phyloP scores from a whole-genome alignment of 768 basidiomycete genomes.

The Rhodotorula toruloides region DNA sequence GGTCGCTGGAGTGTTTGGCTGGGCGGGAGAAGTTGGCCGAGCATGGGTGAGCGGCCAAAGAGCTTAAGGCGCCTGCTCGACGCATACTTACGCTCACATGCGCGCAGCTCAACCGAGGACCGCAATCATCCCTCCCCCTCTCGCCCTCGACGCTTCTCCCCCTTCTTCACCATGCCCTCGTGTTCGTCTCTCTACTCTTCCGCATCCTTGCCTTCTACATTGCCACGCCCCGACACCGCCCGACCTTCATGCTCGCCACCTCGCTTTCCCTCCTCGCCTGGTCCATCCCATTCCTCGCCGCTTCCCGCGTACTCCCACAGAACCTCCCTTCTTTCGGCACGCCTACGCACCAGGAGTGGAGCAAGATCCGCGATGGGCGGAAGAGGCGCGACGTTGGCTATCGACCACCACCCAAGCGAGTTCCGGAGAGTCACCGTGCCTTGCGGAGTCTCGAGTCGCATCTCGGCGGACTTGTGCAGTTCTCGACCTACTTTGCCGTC shows the following conservation, averaged over 20 bases:
- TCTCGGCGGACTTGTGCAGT: conserved; percentile 39
- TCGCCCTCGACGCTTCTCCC: conserved; percentile 38
- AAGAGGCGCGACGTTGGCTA: conserved; percentile 56
- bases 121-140: conserved; percentile 29
- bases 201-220: conserved; percentile 27
- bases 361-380: conserved; percentile 56
- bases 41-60: conserved; percentile 30
- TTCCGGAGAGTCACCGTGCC: conserved; percentile 33
- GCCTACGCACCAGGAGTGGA: conserved; percentile 44
- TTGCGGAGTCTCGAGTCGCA: conserved; percentile 35
- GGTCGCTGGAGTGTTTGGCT: conserved; percentile 35
- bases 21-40: conserved; percentile 35
- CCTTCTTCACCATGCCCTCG: conserved; percentile 37
- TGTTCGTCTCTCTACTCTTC: conserved; percentile 28
- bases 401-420: conserved; percentile 43
- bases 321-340: conserved; percentile 38
- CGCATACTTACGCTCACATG: too few species aligned
- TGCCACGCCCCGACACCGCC: conserved; percentile 14
- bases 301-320: conserved; percentile 39
- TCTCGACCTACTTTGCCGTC: conserved; percentile 35
- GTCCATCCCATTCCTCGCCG: conserved; percentile 38
- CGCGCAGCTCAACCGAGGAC: conserved; percentile 18
- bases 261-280: conserved; percentile 38
- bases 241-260: conserved; percentile 29
- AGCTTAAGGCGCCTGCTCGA: too few species aligned